Percentiles rank a stretch among this genome's conserved stretches.
phyloP scores from a whole-genome alignment of 2,329 filamentous ascomycete genomes.

The Fusarium haematococcum region DNA sequence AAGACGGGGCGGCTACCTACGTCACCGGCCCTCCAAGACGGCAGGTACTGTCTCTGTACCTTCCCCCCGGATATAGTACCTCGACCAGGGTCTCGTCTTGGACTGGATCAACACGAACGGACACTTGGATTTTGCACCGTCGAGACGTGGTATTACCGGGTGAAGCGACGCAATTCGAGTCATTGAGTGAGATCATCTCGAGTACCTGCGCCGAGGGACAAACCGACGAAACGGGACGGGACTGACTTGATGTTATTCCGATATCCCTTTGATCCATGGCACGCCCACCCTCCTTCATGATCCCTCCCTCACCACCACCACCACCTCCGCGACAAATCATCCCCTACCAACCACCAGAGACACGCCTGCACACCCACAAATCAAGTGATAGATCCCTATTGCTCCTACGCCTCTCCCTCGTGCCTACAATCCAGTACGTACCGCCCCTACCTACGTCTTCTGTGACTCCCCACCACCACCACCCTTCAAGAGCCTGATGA shows the following conservation, averaged over 20 bases:
- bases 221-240: background rate
- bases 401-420: slow-evolving; percentile 23
- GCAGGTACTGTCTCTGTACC: background rate
- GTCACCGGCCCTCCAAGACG: slow-evolving; percentile 21
- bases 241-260: background rate
- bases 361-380: slow-evolving; percentile 30
- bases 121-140: background rate
- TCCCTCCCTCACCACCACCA: background rate
- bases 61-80: slow-evolving; percentile 22
- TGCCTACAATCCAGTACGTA: slow-evolving; percentile 14
- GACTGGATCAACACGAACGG: background rate
- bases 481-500: slow-evolving; percentile 15
- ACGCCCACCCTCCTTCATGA: slow-evolving; percentile 18
- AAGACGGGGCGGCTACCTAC: slow-evolving; percentile 27
- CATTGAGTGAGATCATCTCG: slow-evolving; percentile 24
- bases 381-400: slow-evolving; percentile 31
- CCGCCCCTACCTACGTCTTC: slow-evolving; percentile 12
- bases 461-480: slow-evolving; percentile 25
- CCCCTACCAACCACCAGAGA: slow-evolving; percentile 11
- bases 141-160: background rate
- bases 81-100: slow-evolving; percentile 7
- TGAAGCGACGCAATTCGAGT: background rate
- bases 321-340: background rate
- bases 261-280: background rate
- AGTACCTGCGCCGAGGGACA: slow-evolving; percentile 5